Evolutionary conservation across 306 rosid species (phyloP).

Genomic region (Cucurbita ficifolia): DNA sequence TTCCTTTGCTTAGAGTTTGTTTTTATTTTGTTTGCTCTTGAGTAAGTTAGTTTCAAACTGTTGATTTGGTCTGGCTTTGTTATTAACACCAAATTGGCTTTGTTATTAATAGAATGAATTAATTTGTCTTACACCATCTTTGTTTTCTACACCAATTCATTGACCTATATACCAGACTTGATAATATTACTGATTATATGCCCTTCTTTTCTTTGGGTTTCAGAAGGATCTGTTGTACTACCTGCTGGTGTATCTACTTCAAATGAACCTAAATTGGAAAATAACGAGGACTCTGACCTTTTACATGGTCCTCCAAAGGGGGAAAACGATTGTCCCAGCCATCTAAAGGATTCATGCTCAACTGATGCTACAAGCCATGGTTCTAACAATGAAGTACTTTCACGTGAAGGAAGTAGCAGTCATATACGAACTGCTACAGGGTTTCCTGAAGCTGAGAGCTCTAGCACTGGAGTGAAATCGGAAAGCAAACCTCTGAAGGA

Average conservation of each 20-base stretch:
- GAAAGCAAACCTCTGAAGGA: constrained; percentile 40
- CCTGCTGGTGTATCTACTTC: constrained; percentile 32
- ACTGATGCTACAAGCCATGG: constrained; percentile 14
- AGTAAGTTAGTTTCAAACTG: background rate
- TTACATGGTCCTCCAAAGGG: constrained; percentile 3
- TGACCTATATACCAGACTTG: background rate
- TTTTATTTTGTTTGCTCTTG: background rate
- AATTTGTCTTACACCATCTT: background rate
- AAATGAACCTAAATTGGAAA: constrained; percentile 33
- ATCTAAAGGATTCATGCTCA: constrained; percentile 17
- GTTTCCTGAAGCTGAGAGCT: constrained; percentile 22
- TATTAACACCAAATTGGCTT: background rate
- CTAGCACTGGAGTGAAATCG: constrained; percentile 20
- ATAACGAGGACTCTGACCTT: constrained; percentile 17
- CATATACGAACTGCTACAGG: constrained; percentile 7
- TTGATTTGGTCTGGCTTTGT: background rate
- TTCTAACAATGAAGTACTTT: constrained; percentile 15
- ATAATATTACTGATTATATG: background rate
- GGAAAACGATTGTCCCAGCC: constrained; percentile 11
- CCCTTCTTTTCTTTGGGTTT: constrained; percentile 4
- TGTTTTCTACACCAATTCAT: background rate
- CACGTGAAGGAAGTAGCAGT: constrained; percentile 16
- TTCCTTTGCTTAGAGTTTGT: background rate
- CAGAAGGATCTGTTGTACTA: constrained; percentile 32
- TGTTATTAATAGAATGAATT: no score